phyloP scores from a whole-genome alignment of 2,329 filamentous ascomycete genomes.

The Colletotrichum lupini region DNA sequence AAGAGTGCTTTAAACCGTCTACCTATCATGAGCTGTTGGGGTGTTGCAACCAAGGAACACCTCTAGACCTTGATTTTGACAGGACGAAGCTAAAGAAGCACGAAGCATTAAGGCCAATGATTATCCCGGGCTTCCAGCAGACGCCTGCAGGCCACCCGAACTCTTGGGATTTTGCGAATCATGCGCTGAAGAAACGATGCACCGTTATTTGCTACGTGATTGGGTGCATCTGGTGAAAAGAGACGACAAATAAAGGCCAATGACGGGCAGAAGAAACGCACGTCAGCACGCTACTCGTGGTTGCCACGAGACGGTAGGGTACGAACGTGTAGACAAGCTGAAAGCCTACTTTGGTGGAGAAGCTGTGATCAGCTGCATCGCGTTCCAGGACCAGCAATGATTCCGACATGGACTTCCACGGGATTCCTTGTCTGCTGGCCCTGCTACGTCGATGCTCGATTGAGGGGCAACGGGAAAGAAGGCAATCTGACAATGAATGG shows the following conservation, averaged over 20 bases:
- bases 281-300: conserved; percentile 10
- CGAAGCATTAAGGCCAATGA: conserved; percentile 30
- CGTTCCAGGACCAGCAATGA: not conserved
- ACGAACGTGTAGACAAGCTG: not conserved
- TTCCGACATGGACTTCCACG: not conserved
- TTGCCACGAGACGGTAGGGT: not conserved
- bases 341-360: not conserved
- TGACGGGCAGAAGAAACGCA: conserved; percentile 17
- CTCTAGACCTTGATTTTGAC: not conserved
- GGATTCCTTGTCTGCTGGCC: not conserved
- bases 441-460: not conserved
- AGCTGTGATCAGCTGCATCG: not conserved
- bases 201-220: conserved; percentile 15
- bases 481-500: not conserved
- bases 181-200: conserved; percentile 42
- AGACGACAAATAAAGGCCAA: conserved; percentile 15
- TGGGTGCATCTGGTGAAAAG: not conserved
- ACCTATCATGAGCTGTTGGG: not conserved
- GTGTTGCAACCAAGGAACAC: not conserved
- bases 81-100: not conserved
- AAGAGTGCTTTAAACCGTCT: not conserved
- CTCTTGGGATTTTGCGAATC: conserved; percentile 46
- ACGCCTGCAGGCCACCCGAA: conserved; percentile 34
- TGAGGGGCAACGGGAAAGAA: not conserved
- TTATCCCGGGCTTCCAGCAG: not conserved